These are phyloP conservation scores for Emericellopsis terricola DNA, from an alignment of 495 filamentous ascomycete genomes.

Conservation along the genomic window DNA sequence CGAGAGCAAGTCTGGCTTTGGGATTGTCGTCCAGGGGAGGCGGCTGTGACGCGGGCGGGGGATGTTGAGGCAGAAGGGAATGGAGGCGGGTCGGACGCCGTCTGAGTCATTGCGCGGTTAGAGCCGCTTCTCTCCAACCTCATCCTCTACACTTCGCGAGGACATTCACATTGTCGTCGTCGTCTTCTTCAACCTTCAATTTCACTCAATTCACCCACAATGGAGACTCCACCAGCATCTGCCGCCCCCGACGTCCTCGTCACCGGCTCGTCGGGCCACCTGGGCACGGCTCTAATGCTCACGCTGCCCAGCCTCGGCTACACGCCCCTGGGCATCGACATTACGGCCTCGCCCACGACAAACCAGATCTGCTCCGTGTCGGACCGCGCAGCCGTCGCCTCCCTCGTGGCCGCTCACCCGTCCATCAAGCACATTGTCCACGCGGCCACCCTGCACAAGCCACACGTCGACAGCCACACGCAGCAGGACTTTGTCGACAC, in stretches of 20 bases:
- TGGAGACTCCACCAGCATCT: no score
- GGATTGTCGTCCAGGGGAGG: no score
- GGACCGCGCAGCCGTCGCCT: slow-evolving; percentile 5
- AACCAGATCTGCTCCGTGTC: slow-evolving; percentile 8
- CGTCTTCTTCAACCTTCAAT: no score
- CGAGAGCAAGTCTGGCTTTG: no score
- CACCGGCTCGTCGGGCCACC: slow-evolving; percentile 15
- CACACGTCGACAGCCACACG: slow-evolving; percentile 10
- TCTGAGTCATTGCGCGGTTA: no score
- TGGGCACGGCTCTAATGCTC: slow-evolving; percentile 14
- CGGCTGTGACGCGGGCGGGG: no score
- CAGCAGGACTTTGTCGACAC: slow-evolving; percentile 11
- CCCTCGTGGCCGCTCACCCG: slow-evolving; percentile 6
- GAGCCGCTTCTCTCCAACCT: no score
- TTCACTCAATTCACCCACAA: no score
- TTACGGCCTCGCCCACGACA: slow-evolving; percentile 8
- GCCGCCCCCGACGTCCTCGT: slow-evolving; percentile 8
- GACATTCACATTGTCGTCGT: no score
- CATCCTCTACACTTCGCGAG: no score
- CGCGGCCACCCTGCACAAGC: slow-evolving; percentile 15
- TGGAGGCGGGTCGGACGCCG: no score
- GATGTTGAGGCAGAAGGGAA: no score
- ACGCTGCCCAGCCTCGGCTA: slow-evolving; percentile 8
- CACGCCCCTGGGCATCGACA: slow-evolving; percentile 11
- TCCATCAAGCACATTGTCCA: slow-evolving; percentile 10